Evolutionary conservation across 352 stramenopile species (phyloP).

Genomic region (Phytopythium kandeliae): DNA sequence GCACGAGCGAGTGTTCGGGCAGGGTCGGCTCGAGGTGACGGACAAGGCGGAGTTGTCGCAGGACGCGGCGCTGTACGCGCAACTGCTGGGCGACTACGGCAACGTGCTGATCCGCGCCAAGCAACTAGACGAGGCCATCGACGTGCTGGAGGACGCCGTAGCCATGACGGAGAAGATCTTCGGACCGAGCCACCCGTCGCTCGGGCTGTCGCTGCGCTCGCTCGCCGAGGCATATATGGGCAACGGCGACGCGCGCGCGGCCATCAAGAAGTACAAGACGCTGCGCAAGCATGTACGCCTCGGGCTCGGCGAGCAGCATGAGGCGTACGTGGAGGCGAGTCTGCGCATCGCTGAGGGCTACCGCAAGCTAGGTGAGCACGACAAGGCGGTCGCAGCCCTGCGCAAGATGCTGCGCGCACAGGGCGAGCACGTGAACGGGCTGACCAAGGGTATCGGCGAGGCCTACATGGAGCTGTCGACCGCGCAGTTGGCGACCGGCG

Average conservation of each 20-base stretch:
- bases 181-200: constrained; percentile 72
- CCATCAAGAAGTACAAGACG: constrained; percentile 60
- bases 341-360: constrained; percentile 66
- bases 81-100: constrained; percentile 79
- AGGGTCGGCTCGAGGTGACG: constrained; percentile 34
- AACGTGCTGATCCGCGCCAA: constrained; percentile 66
- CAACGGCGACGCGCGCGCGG: constrained; percentile 65
- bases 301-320: constrained; percentile 57
- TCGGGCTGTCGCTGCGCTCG: constrained; percentile 65
- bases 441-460: constrained; percentile 65
- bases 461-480: constrained; percentile 75
- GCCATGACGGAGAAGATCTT: constrained; percentile 73
- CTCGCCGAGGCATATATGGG: constrained; percentile 78
- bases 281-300: constrained; percentile 66
- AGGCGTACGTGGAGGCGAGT: constrained; percentile 70
- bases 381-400: constrained; percentile 43
- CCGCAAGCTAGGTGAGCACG: constrained; percentile 55
- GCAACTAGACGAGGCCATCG: constrained; percentile 68
- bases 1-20: constrained; percentile 66
- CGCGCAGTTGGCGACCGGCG: constrained; percentile 28
- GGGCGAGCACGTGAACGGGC: constrained; percentile 46
- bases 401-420: constrained; percentile 53
- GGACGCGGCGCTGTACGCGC: constrained; percentile 69
- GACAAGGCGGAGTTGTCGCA: constrained; percentile 50
- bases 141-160: constrained; percentile 71